A percentile compares a stretch with the other conserved stretches of the same genome.
Conservation (phyloP, 805 yeast genomes). For the Debaryomyces tyrocola region DNA sequence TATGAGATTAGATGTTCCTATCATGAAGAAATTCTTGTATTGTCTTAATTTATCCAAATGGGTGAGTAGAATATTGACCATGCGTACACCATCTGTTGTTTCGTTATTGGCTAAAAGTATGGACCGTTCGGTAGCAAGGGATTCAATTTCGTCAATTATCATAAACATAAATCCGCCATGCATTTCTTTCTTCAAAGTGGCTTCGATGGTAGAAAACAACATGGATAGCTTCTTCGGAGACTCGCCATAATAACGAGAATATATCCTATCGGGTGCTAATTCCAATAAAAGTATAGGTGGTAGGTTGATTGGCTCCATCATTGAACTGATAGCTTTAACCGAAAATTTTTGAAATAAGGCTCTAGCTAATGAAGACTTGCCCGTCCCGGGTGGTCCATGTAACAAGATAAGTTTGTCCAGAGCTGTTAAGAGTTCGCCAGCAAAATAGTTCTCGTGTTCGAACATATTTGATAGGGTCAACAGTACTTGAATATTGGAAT, state of each 20-base stretch:
- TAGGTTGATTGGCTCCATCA: conserved; percentile 17
- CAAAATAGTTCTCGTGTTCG: not conserved
- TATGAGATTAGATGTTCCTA: conserved; percentile 43
- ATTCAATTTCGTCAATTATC: conserved; percentile 48
- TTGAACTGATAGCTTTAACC: conserved; percentile 16
- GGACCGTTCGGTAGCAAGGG: conserved; percentile 42
- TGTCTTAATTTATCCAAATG: conserved; percentile 39
- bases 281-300: conserved; percentile 27
- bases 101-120: conserved; percentile 35
- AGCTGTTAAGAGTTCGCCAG: not conserved
- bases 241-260: conserved; percentile 49
- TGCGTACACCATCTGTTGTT: conserved; percentile 42
- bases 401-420: conserved; percentile 17
- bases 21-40: conserved; percentile 30
- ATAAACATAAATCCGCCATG: conserved; percentile 25
- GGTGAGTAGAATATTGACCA: conserved; percentile 45
- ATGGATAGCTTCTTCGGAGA: conserved; percentile 40
- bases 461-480: not conserved
- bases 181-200: conserved; percentile 14
- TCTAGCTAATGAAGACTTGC: conserved; percentile 44
- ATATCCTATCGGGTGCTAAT: conserved; percentile 40
- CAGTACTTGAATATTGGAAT: not conserved
- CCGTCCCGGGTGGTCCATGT: conserved; percentile 50
- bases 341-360: conserved; percentile 42
- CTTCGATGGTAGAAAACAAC: conserved; percentile 34